These are phyloP conservation scores for Chytriomyces confervae DNA, from an alignment of 192 early-diverging fungal genomes.

Conservation along the genomic window DNA sequence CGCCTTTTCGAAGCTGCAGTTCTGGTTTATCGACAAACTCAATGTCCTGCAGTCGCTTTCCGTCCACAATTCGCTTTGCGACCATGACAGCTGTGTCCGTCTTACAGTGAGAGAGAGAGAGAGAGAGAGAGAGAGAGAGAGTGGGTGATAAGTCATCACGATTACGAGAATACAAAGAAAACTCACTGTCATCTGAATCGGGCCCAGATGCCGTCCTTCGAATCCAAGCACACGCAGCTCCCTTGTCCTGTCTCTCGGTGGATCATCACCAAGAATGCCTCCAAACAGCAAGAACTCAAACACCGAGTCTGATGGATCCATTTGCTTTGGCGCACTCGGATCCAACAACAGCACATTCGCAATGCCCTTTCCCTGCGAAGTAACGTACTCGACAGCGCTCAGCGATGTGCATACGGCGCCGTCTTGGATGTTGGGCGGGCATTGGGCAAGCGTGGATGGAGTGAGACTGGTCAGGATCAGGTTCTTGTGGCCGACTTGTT, in stretches of 20 bases:
- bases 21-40: slow-evolving; percentile 77
- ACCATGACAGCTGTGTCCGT: slow-evolving; percentile 84
- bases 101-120: not conserved
- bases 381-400: slow-evolving; percentile 7
- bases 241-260: slow-evolving; percentile 55
- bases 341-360: slow-evolving; percentile 74
- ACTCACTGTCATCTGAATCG: slow-evolving; percentile 76
- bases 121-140: not conserved
- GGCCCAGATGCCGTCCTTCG: slow-evolving; percentile 71
- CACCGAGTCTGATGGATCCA: slow-evolving; percentile 59
- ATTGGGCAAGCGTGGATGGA: slow-evolving; percentile 48
- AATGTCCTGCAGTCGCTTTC: slow-evolving; percentile 66
- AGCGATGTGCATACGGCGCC: slow-evolving; percentile 52
- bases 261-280: slow-evolving; percentile 70
- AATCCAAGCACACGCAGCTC: slow-evolving; percentile 73
- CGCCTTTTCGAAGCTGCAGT: slow-evolving; percentile 68
- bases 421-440: slow-evolving; percentile 36
- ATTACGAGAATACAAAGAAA: not conserved
- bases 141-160: not conserved
- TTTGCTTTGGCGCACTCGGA: slow-evolving; percentile 60
- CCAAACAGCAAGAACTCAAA: slow-evolving; percentile 81
- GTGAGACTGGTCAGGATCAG: slow-evolving; percentile 68
- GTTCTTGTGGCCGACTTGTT: slow-evolving; percentile 61
- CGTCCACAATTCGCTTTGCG: slow-evolving; percentile 69
- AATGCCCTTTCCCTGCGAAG: slow-evolving; percentile 28